Evolutionary conservation across 306 rosid genomes (phyloP), one percentile per base, ranked within the genome.

Genomic region (Biancaea sappan): DNA sequence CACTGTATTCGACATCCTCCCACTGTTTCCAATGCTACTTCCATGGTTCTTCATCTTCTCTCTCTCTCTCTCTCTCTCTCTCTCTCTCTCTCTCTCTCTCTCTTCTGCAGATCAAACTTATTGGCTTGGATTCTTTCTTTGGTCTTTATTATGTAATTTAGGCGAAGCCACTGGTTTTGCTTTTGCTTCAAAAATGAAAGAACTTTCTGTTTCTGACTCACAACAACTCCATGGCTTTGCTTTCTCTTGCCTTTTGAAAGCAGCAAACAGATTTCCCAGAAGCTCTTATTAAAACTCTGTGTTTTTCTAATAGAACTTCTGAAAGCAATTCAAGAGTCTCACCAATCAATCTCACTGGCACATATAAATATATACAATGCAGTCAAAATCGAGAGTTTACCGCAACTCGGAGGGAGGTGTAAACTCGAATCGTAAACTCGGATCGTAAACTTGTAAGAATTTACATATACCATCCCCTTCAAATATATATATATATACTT

Each of bases 1-100:
- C n/a, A n/a, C n/a, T n/a, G n/a, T n/a, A n/a, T n/a, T n/a, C 50
- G 91, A 84, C 34, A 73, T 53, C 83, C 92, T 88, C 75, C 93
- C 94, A 69, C 86, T 86, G 69, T 68, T 83, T 48, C 92, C 88
- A 69, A 60, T 56, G 16, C 85, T 86, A 21, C 84, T 87, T 47
- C 86, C 94, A 44, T 78, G 82, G 83, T 71, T 91, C 90, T 75
- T 90, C 73, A 80, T 82, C 78, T 66, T 76, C 71, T 47, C 61
- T 66, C 41, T 28, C 9, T 12, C 22, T 34, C 14, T 44, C 26
- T 34, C 10, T 43, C n/a, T 14, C 16, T 31, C 34, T 31, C 34
- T 31, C 34, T 31, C 34, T 31, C 34, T 31, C 34, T 31, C 34
- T 31, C 34, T 31, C 34, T 31, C 34, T 31, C 34, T 31, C 35